Percentiles rank a stretch among this genome's conserved stretches.
phyloP scores from a whole-genome alignment of 129 eudicot species.

The Scalesia atractyloides region DNA sequence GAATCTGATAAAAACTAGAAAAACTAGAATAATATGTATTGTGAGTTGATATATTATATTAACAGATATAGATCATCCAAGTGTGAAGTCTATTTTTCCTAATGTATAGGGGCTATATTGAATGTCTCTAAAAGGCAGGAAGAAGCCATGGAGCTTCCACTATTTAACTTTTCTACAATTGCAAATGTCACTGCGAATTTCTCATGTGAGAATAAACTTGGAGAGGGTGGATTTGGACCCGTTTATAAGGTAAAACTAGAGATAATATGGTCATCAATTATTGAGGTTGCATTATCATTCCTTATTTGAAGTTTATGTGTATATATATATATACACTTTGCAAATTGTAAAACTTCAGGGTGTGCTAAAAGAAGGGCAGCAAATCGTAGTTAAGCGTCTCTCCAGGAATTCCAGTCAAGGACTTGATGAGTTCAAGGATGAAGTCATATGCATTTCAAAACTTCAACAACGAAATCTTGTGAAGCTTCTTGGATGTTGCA shows the following conservation, averaged over 20 bases:
- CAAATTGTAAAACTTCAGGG: constrained; percentile 37
- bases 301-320: too few species aligned
- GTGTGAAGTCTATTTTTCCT: neutral
- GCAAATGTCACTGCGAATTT: neutral
- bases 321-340: neutral
- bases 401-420: constrained; percentile 65
- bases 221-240: neutral
- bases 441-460: neutral
- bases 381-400: constrained; percentile 62
- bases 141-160: neutral
- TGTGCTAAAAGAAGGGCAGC: constrained; percentile 45
- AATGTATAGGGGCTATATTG: neutral
- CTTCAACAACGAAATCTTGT: constrained; percentile 4
- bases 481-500: constrained; percentile 8
- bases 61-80: neutral
- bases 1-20: neutral
- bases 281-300: too few species aligned
- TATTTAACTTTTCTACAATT: neutral
- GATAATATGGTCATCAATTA: too few species aligned
- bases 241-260: neutral
- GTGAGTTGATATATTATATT: neutral
- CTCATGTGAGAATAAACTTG: neutral
- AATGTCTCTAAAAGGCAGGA: neutral
- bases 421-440: neutral
- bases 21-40: neutral